A percentile compares a stretch with the other conserved stretches of the same genome.
phyloP scores from a whole-genome alignment of 73 alveolate genomes.

The Symbiodinium natans region DNA sequence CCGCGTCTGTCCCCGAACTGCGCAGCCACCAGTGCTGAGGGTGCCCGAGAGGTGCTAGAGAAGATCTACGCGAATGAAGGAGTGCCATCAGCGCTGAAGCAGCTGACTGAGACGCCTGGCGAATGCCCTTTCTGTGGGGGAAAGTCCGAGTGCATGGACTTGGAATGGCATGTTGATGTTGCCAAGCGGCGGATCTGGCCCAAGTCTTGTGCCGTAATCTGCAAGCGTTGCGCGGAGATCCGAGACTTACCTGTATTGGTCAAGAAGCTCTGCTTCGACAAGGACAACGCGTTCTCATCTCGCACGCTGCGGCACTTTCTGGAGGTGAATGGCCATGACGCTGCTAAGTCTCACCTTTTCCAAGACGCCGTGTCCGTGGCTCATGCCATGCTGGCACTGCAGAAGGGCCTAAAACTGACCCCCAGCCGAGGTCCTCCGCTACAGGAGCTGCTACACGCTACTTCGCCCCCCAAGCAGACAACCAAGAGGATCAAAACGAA shows the following conservation, averaged over 20 bases:
- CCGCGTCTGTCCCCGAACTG: conserved; percentile 1
- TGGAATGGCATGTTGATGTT: conserved; percentile 1
- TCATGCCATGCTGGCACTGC: not conserved
- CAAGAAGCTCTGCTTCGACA: not conserved
- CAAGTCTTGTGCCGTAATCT: not conserved
- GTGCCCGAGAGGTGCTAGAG: not conserved
- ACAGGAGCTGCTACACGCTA: not conserved
- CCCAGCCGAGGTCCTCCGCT: not conserved
- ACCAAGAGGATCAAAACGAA: not conserved
- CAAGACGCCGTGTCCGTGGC: not conserved
- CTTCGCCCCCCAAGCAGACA: not conserved
- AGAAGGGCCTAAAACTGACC: not conserved
- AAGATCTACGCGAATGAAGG: not conserved
- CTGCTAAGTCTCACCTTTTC: not conserved
- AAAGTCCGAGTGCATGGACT: not conserved
- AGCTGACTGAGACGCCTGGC: not conserved
- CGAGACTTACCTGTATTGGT: not conserved
- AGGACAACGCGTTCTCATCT: not conserved
- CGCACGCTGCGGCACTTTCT: not conserved
- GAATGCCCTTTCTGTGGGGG: not conserved
- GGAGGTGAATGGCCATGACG: not conserved
- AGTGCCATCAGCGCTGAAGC: not conserved
- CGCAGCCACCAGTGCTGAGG: not conserved
- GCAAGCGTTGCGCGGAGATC: not conserved
- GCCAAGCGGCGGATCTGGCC: conserved; percentile 11